Percentiles rank a stretch among this genome's conserved stretches.
Conservation (phyloP, 2,329 filamentous ascomycete species). For the Trichoderma pleuroti region DNA sequence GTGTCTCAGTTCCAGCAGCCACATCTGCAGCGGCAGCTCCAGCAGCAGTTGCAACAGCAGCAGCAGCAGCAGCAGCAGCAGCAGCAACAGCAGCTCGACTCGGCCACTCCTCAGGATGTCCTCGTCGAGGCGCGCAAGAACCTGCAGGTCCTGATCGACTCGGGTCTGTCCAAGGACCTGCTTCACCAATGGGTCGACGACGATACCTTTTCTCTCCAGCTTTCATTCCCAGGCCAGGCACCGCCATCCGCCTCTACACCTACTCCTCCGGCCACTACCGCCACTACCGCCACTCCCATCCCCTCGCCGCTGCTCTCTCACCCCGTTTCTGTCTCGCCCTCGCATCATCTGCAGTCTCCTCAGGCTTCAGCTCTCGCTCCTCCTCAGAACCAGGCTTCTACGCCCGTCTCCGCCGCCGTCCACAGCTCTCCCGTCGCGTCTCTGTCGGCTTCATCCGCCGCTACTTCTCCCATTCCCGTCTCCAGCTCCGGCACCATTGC, state of each 20-base stretch:
- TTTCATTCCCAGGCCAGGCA: constrained; percentile 24
- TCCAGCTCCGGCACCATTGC: constrained; percentile 32
- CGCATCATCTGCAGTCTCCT: constrained; percentile 18
- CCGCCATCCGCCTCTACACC: constrained; percentile 6
- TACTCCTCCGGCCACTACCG: constrained; percentile 16
- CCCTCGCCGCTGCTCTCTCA: constrained; percentile 19
- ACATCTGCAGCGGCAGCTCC: constrained; percentile 7
- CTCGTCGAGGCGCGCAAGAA: constrained; percentile 45
- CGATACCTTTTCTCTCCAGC: constrained; percentile 35
- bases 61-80: constrained; percentile 24
- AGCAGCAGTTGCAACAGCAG: constrained; percentile 23
- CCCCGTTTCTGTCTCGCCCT: constrained; percentile 18
- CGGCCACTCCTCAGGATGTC: constrained; percentile 40
- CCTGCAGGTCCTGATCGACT: constrained; percentile 45
- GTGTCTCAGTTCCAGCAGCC: constrained; percentile 17
- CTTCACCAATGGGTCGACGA: constrained; percentile 42
- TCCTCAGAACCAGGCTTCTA: constrained; percentile 30
- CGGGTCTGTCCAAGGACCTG: constrained; percentile 42
- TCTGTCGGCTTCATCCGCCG: constrained; percentile 20
- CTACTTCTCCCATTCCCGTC: constrained; percentile 22
- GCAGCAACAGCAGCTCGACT: constrained; percentile 28
- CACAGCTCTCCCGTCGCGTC: constrained; percentile 19
- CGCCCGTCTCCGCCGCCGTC: constrained; percentile 21
- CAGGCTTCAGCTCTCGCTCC: constrained; percentile 23
- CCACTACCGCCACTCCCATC: constrained; percentile 20